Conservation (phyloP, 108 stramenopile genomes). For the Skeletonema costatum region DNA sequence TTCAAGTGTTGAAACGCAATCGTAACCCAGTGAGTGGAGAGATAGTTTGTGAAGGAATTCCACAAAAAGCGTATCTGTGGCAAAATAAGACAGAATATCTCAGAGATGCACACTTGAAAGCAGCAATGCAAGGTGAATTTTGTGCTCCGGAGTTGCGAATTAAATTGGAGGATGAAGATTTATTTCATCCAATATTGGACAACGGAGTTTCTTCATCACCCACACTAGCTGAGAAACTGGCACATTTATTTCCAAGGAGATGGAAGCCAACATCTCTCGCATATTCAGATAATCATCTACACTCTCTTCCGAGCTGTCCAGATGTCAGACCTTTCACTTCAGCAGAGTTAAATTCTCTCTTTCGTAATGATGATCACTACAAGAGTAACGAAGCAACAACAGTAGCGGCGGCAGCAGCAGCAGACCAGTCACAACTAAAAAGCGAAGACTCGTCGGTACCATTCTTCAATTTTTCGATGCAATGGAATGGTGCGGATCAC, state of each 20-base stretch:
- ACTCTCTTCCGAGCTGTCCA: slow-evolving; percentile 16
- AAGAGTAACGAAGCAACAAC: background rate
- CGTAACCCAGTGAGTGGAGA: background rate
- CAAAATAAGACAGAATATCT: slow-evolving; percentile 43
- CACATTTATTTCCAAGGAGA: slow-evolving; percentile 26
- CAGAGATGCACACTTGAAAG: slow-evolving; percentile 45
- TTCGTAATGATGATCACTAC: slow-evolving; percentile 15
- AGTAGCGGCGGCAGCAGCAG: background rate
- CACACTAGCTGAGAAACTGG: slow-evolving; percentile 16
- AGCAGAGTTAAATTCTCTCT: slow-evolving; percentile 8
- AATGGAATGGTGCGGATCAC: slow-evolving; percentile 58
- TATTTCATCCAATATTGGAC: slow-evolving; percentile 9
- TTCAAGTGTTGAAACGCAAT: slow-evolving; percentile 20
- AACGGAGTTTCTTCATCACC: background rate
- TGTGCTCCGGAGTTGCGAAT: slow-evolving; percentile 49
- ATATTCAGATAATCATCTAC: background rate
- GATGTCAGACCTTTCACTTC: slow-evolving; percentile 32
- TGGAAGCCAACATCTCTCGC: slow-evolving; percentile 16
- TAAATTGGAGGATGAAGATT: slow-evolving; percentile 40
- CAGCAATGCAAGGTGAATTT: slow-evolving; percentile 44
- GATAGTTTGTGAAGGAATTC: slow-evolving; percentile 38
- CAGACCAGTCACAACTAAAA: background rate
- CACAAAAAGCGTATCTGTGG: slow-evolving; percentile 68
- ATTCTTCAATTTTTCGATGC: slow-evolving; percentile 36
- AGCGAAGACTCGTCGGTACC: background rate